These are phyloP conservation scores for Nakataea oryzae DNA, from an alignment of 2,329 filamentous ascomycete genomes.

Conservation along the genomic window DNA sequence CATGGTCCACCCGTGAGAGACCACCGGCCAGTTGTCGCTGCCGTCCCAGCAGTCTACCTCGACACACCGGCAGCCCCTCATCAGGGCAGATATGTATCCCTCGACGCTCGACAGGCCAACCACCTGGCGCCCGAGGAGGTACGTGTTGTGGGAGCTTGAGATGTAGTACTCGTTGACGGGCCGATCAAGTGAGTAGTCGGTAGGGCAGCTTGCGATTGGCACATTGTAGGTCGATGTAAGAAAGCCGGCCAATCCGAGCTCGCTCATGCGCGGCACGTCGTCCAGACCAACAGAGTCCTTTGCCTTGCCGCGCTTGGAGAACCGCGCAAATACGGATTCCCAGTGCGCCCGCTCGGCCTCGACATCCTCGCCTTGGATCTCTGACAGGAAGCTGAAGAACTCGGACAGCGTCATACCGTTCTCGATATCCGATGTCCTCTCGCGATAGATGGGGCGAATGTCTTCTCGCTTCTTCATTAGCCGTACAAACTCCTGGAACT, in stretches of 20 bases:
- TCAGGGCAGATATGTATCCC: slow-evolving; percentile 82
- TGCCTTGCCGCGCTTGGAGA: slow-evolving; percentile 47
- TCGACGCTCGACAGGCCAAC: slow-evolving; percentile 86
- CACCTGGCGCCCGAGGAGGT: slow-evolving; percentile 83
- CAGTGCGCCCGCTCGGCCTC: slow-evolving; percentile 54
- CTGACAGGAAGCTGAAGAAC: slow-evolving; percentile 65
- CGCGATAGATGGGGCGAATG: slow-evolving; percentile 62
- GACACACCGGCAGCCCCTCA: slow-evolving; percentile 84
- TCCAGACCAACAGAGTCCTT: slow-evolving; percentile 20
- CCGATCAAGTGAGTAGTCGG: slow-evolving; percentile 58
- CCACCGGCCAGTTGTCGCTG: slow-evolving; percentile 72
- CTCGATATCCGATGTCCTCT: slow-evolving; percentile 45
- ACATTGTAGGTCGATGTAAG: slow-evolving; percentile 66
- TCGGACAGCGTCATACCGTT: slow-evolving; percentile 59
- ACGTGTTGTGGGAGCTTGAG: slow-evolving; percentile 97
- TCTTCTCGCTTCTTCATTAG: slow-evolving; percentile 79
- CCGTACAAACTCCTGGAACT: slow-evolving; percentile 77
- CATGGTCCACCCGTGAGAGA: slow-evolving; percentile 83
- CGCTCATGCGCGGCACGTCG: slow-evolving; percentile 52
- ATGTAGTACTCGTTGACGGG: slow-evolving; percentile 97
- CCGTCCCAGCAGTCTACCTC: slow-evolving; percentile 99
- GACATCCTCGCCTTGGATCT: slow-evolving; percentile 68
- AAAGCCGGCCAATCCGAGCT: slow-evolving; percentile 68
- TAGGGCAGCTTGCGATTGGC: slow-evolving; percentile 50
- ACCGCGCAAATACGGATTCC: slow-evolving; percentile 62